These are phyloP conservation scores for Exophiala dermatitidis DNA, from an alignment of 2,329 filamentous ascomycete genomes.

Conservation along the genomic window DNA sequence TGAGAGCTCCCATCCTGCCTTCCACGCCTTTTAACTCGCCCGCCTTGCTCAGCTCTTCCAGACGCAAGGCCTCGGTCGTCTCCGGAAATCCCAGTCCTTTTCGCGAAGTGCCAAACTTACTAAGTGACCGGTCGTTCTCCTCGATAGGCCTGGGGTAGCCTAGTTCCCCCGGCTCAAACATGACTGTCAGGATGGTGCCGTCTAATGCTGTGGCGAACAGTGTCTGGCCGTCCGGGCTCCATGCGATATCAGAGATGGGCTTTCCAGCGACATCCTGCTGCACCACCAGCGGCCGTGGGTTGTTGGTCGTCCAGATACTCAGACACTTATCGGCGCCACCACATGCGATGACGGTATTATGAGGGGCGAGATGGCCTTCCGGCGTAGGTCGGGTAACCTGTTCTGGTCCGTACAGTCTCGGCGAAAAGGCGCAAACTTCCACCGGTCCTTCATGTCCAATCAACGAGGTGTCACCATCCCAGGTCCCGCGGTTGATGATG, in stretches of 20 bases:
- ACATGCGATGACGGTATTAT: constrained; percentile 90
- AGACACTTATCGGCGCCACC: constrained; percentile 94
- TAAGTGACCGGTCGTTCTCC: constrained; percentile 86
- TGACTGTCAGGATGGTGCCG: constrained; percentile 72
- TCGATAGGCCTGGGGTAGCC: constrained; percentile 79
- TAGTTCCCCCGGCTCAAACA: constrained; percentile 79
- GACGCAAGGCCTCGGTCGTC: constrained; percentile 75
- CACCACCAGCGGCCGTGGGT: constrained; percentile 81
- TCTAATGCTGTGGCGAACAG: constrained; percentile 83
- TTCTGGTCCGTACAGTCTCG: constrained; percentile 73
- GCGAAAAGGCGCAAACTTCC: constrained; percentile 95
- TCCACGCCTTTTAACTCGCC: constrained; percentile 85
- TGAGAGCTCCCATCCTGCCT: constrained; percentile 94
- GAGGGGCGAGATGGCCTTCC: constrained; percentile 40
- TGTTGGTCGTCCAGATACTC: constrained; percentile 97
- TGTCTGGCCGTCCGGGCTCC: constrained; percentile 84
- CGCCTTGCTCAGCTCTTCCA: constrained; percentile 88
- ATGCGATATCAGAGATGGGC: constrained; percentile 87
- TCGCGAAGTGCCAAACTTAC: constrained; percentile 83
- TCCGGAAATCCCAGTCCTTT: constrained; percentile 87
- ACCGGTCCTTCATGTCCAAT: constrained; percentile 96
- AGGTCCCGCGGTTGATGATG: constrained; percentile 83
- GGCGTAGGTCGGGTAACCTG: constrained; percentile 48
- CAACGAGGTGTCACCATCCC: constrained; percentile 95
- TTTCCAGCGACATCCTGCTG: constrained; percentile 83